Evolutionary conservation across 2,329 filamentous ascomycete species (phyloP).

Genomic region (Hypoxylon rubiginosum): DNA sequence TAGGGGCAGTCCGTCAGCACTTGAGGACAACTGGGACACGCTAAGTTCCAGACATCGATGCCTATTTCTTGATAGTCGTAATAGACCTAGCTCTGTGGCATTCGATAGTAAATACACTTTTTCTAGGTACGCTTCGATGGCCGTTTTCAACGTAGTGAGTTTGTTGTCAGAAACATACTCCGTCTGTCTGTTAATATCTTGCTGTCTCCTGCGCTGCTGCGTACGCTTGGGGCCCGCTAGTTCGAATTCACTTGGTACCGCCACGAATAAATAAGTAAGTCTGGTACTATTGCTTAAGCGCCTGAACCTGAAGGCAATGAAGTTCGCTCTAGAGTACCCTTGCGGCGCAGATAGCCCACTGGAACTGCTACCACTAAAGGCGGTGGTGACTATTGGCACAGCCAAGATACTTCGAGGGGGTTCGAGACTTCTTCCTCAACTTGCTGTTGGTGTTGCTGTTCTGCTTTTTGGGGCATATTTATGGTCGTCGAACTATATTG

Average conservation of each 20-base stretch:
- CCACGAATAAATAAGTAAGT: not conserved
- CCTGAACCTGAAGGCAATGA: conserved; percentile 8
- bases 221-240: too few species aligned
- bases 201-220: too few species aligned
- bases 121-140: not conserved
- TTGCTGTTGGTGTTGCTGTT: conserved; percentile 37
- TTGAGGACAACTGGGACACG: not conserved
- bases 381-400: conserved; percentile 33
- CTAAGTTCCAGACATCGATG: not conserved
- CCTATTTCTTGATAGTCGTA: not conserved
- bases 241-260: not conserved
- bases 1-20: not conserved
- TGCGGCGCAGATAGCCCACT: conserved; percentile 16
- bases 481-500: conserved; percentile 27
- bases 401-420: conserved; percentile 38
- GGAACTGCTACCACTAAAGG: conserved; percentile 29
- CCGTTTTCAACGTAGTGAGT: not conserved
- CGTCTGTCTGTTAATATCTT: not conserved
- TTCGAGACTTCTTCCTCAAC: conserved; percentile 39
- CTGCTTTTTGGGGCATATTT: conserved; percentile 40
- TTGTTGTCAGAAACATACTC: not conserved
- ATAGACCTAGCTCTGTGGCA: conserved; percentile 8
- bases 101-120: not conserved
- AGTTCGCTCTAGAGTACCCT: conserved; percentile 9
- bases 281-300: too few species aligned